Evolutionary conservation across 805 yeast genomes (phyloP).

Genomic region (Candida endomychidarum): DNA sequence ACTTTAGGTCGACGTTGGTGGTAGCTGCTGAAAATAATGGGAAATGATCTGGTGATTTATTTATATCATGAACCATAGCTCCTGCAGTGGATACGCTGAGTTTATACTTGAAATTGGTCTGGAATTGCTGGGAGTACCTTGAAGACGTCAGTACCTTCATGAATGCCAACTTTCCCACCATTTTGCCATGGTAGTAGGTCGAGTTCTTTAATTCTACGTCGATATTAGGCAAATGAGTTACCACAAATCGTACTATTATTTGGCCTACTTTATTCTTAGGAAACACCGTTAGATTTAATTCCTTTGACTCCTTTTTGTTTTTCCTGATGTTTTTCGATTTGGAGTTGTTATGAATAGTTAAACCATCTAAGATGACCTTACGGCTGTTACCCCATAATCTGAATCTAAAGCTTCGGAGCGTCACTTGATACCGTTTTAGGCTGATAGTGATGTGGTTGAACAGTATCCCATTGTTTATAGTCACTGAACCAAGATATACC

Average conservation of each 20-base stretch:
- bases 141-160: slow-evolving; percentile 21
- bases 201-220: slow-evolving; percentile 25
- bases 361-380: slow-evolving; percentile 23
- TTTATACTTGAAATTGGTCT: slow-evolving; percentile 20
- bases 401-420: slow-evolving; percentile 26
- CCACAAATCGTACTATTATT: slow-evolving; percentile 14
- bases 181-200: slow-evolving; percentile 6
- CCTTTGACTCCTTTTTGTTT: neutral
- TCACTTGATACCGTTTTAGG: slow-evolving; percentile 15
- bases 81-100: slow-evolving; percentile 14
- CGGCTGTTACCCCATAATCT: slow-evolving; percentile 41
- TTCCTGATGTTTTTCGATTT: neutral
- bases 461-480: slow-evolving; percentile 40
- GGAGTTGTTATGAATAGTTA: neutral
- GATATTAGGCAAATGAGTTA: slow-evolving; percentile 21
- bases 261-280: slow-evolving; percentile 18
- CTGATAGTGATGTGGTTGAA: slow-evolving; percentile 28
- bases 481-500: slow-evolving; percentile 29
- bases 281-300: slow-evolving; percentile 8
- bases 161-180: slow-evolving; percentile 19
- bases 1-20: slow-evolving; percentile 17
- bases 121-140: slow-evolving; percentile 17
- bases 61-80: slow-evolving; percentile 6
- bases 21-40: slow-evolving; percentile 13
- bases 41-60: slow-evolving; percentile 8